Evolutionary conservation across 208 protist genomes (phyloP), one percentile per base, ranked within the genome.

Genomic region (Acanthamoeba triangularis): DNA sequence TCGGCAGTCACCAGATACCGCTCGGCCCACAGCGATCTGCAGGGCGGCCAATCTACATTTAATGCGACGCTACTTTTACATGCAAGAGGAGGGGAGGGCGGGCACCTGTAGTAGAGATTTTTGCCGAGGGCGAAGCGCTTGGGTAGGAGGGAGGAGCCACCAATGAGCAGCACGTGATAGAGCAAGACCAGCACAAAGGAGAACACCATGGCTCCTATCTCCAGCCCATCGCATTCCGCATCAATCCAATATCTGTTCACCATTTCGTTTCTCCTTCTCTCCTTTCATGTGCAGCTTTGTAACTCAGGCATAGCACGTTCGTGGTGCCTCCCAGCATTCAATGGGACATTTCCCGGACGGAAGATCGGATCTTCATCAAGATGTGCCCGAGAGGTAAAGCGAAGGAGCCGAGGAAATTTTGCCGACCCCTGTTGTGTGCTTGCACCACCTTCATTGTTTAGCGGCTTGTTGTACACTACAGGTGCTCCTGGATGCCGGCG

Each of bases 71-170:
- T 35, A 47, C 37, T 78, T 78, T 47, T 85, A 85, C 59, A 85
- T 47, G 33, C 18, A 59, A 59, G 16, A 80, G 10, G n/a, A 49
- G 5, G 16, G 4, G 1, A 14, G 10, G n/a, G 67, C 30, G 3
- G 5, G 37, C 25, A 78, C 63, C 87, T n/a, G 44, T 78, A 93
- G 87, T 93, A 93, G 2, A 93, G 54, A 52, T 93, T 93, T 18
- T 78, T 69, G 87, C 87, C 87, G 6, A 93, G 54, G 20, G 41
- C 87, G 16, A 93, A 52, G 10, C 59, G 56, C 44, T 78, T 93
- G n/a, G 87, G 87, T 33, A 69, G 14, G 25, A 93, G 20, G 41
- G 23, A 56, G 37, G 87, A 78, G 0, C 87, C 56, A 23, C 87
- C 56, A 14, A 69, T 56, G 44, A 93, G 44, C 2, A 74, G 25